Evolutionary conservation across 257 asterid species (phyloP), one percentile per base, ranked within the genome.

Genomic region (Plantago major): DNA sequence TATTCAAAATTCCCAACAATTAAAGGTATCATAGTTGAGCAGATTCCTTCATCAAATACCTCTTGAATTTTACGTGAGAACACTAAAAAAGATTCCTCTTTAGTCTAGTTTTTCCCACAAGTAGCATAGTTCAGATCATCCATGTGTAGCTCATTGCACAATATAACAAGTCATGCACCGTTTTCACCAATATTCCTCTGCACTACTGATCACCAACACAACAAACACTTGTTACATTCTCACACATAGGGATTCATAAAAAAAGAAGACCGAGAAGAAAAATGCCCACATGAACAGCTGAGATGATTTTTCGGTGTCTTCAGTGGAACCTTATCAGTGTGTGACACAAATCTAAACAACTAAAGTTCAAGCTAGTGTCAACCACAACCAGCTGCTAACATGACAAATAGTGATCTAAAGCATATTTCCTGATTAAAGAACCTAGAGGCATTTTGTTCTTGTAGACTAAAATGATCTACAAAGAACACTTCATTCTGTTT

Each of bases 301-400:
- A 62, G 46, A 5, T 60, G 33, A 62, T 66, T 66, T 13, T 78
- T 51, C 61, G 56, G 30, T 67, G 75, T 67, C 50, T 42, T 69
- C 17, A 50, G 63, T 9, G 81, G 86, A 69, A 69, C 73, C 59
- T 60, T 74, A 59, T 73, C 74, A 4, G 44, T 76, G 67, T 56
- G 55, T 6, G 80, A 75, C 73, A 75, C 26, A n/a, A n/a, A n/a
- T n/a, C 37, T 17, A 18, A 51, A 8, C 38, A 11, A 17, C 19
- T 12, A 4, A 33, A 33, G 11, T 33, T 17, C 5, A 26, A 26
- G 26, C 33, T 33, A 17, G 56, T 33, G 33, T 17, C 37, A 30
- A 30, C 5, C 37, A 2, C 19, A 12, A 51, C 26, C 33, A 33
- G 11, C 19, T 7, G 26, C 38, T 17, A 51, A 9, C 33, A 51